phyloP scores from a whole-genome alignment of 805 yeast species.

The Ogataea henricii region DNA sequence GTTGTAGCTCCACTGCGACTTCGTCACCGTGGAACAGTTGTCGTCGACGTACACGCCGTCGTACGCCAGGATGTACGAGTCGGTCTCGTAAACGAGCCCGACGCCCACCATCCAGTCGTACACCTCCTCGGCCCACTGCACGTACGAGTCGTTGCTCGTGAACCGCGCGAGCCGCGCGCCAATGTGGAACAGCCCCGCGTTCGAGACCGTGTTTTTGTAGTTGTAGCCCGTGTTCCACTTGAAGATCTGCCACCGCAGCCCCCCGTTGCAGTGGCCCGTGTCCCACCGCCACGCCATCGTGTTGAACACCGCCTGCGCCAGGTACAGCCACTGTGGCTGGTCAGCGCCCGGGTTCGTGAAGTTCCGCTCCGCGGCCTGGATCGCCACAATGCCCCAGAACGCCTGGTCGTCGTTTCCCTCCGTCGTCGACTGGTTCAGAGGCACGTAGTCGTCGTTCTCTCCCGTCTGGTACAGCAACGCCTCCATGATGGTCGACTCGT shows the following conservation, averaged over 20 bases:
- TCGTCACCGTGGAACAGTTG: slow-evolving; percentile 63
- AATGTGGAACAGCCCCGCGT: slow-evolving; percentile 84
- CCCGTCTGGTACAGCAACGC: slow-evolving; percentile 78
- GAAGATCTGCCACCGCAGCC: slow-evolving; percentile 95
- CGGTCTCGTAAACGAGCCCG: slow-evolving; percentile 34
- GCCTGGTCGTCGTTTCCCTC: slow-evolving; percentile 99
- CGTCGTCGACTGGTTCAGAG: slow-evolving; percentile 82
- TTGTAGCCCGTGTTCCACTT: slow-evolving; percentile 93
- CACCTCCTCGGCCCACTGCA: slow-evolving; percentile 69
- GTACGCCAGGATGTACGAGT: slow-evolving; percentile 50
- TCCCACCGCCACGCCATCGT: slow-evolving; percentile 94
- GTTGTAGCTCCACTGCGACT: slow-evolving; percentile 82
- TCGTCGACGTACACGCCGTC: slow-evolving; percentile 65
- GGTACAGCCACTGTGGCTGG: slow-evolving; percentile 74
- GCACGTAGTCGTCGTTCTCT: slow-evolving; percentile 75
- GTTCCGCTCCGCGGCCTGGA: slow-evolving; percentile 89
- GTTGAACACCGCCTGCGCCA: slow-evolving; percentile 88
- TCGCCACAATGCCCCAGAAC: slow-evolving; percentile 92
- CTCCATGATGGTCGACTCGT: slow-evolving; percentile 54
- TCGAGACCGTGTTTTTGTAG: slow-evolving; percentile 89
- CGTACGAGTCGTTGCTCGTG: slow-evolving; percentile 72
- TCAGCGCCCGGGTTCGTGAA: slow-evolving; percentile 67
- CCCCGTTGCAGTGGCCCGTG: slow-evolving; percentile 70
- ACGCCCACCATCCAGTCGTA: slow-evolving; percentile 73
- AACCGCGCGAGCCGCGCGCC: slow-evolving; percentile 87